A percentile compares a stretch with the other conserved stretches of the same genome.
Evolutionary conservation across 1,284 basidiomycete species (phyloP).

Genomic region (Gomphus sp.): DNA sequence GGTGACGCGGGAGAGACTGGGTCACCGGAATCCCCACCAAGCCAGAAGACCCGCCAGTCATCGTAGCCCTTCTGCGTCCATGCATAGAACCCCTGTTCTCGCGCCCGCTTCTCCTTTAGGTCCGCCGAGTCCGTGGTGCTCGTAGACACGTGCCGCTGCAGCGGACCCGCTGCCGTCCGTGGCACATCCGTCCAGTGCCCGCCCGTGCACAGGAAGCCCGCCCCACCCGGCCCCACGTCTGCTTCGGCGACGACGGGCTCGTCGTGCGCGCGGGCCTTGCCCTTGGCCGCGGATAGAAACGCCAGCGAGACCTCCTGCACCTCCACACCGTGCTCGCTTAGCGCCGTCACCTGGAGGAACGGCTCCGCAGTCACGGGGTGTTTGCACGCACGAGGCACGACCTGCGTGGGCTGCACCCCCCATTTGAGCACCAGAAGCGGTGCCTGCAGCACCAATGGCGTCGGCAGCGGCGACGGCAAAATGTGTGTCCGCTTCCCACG

Average conservation of each 20-base stretch:
- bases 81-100: conserved; percentile 58
- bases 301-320: conserved; percentile 50
- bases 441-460: conserved; percentile 32
- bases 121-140: conserved; percentile 48
- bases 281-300: conserved; percentile 27
- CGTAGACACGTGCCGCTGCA: conserved; percentile 35
- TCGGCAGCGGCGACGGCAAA: conserved; percentile 55
- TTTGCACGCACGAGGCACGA: conserved; percentile 42
- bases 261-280: conserved; percentile 39
- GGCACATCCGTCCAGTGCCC: conserved; percentile 53
- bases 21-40: conserved; percentile 40
- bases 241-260: conserved; percentile 43
- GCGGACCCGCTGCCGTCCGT: conserved; percentile 21
- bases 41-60: conserved; percentile 73
- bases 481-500: conserved; percentile 61
- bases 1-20: not conserved
- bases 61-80: conserved; percentile 60
- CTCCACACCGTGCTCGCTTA: conserved; percentile 61
- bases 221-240: conserved; percentile 49
- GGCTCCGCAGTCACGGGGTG: conserved; percentile 23
- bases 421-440: conserved; percentile 51
- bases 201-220: conserved; percentile 52
- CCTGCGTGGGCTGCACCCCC: conserved; percentile 45
- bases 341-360: conserved; percentile 56
- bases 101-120: conserved; percentile 31